Evolutionary conservation across 129 eudicot species (phyloP).

Genomic region (Erigeron canadensis): DNA sequence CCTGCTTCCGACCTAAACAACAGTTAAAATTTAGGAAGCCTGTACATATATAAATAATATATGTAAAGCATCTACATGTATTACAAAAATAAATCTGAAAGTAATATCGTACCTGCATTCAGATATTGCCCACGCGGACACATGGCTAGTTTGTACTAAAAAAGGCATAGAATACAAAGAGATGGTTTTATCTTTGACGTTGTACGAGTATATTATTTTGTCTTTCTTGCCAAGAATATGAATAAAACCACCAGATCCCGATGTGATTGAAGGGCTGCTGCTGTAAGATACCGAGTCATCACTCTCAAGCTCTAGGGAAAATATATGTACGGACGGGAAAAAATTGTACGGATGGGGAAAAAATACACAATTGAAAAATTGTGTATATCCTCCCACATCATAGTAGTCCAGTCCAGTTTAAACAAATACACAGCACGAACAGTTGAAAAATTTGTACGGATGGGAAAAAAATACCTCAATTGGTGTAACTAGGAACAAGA

Average conservation of each 20-base stretch:
- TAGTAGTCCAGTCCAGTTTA: slow-evolving; percentile 12
- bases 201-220: slow-evolving; percentile 8
- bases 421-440: slow-evolving; percentile 1
- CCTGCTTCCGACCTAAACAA: too few relatives aligned
- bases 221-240: background rate
- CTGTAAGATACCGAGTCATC: too few relatives aligned
- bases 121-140: slow-evolving; percentile 9
- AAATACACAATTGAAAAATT: slow-evolving; percentile 3
- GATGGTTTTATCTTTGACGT: slow-evolving; percentile 17
- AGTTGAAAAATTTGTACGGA: too few relatives aligned
- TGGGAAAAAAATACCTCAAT: too few relatives aligned
- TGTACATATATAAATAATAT: too few relatives aligned
- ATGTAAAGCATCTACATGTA: too few relatives aligned
- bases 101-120: slow-evolving; percentile 30
- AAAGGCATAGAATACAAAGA: slow-evolving; percentile 5
- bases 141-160: background rate
- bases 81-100: too few relatives aligned
- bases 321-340: too few relatives aligned
- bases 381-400: background rate
- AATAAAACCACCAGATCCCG: slow-evolving; percentile 29
- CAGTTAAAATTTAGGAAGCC: too few relatives aligned
- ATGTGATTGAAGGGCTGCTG: too few relatives aligned
- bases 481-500: too few relatives aligned
- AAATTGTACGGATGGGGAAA: background rate
- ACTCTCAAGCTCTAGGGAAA: too few relatives aligned